phyloP scores from a whole-genome alignment of 139 green algal genomes.

The Microglena sp. region DNA sequence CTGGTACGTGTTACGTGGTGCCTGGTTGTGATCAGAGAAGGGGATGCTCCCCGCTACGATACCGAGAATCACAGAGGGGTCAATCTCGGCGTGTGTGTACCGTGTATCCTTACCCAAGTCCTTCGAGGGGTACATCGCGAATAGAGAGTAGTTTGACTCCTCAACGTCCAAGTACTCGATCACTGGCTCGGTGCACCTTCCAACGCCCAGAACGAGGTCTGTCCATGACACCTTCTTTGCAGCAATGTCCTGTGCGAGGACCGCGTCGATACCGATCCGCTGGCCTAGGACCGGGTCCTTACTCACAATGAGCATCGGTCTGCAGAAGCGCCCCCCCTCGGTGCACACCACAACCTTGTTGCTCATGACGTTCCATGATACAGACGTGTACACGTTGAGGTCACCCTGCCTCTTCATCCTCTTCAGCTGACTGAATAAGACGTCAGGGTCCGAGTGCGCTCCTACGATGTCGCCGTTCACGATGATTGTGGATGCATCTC shows the following conservation, averaged over 20 bases:
- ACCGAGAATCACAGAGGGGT: constrained; percentile 48
- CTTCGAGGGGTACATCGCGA: constrained; percentile 1
- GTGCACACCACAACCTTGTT: constrained; percentile 2
- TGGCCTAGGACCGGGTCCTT: neutral
- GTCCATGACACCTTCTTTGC: neutral
- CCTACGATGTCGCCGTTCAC: constrained; percentile 40
- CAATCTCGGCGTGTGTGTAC: constrained; percentile 64
- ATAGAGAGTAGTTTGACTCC: constrained; percentile 41
- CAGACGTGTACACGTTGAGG: neutral
- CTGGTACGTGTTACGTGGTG: constrained; percentile 59
- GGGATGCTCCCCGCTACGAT: constrained; percentile 49
- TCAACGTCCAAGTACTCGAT: constrained; percentile 57
- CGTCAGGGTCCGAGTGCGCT: neutral
- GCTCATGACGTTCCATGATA: neutral
- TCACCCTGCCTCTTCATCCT: neutral
- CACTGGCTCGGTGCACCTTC: neutral
- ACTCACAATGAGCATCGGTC: constrained; percentile 25
- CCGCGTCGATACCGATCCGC: neutral
- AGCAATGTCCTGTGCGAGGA: neutral
- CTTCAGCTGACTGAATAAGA: neutral
- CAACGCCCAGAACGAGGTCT: neutral
- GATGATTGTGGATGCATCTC: constrained; percentile 19
- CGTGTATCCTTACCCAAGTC: constrained; percentile 15
- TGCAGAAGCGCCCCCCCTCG: neutral
- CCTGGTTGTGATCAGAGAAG: constrained; percentile 62